Evolutionary conservation across 768 basidiomycete species (phyloP).

Genomic region (Aureoboletus auriporus): DNA sequence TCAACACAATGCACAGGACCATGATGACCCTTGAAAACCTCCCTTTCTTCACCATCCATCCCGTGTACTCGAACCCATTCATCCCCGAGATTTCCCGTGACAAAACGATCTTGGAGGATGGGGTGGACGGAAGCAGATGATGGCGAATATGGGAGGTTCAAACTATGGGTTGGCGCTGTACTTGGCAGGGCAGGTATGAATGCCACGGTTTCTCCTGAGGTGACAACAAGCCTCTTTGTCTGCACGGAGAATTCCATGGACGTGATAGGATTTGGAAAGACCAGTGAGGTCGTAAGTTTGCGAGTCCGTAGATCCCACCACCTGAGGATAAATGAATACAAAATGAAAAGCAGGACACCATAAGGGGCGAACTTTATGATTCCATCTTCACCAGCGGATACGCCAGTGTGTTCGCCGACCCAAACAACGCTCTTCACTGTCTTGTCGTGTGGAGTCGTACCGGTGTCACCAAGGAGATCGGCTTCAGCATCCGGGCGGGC

Average conservation of each 20-base stretch:
- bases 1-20: conserved; percentile 94
- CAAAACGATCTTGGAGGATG: conserved; percentile 80
- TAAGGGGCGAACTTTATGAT: conserved; percentile 64
- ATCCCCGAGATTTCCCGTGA: conserved; percentile 85
- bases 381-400: conserved; percentile 91
- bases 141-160: conserved; percentile 79
- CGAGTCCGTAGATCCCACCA: conserved; percentile 96
- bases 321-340: conserved; percentile 38
- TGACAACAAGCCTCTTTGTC: conserved; percentile 82
- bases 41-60: conserved; percentile 84
- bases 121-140: conserved; percentile 97
- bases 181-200: conserved; percentile 79
- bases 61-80: conserved; percentile 97
- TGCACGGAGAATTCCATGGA: conserved; percentile 89
- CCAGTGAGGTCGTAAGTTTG: conserved; percentile 62
- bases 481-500: conserved; percentile 83
- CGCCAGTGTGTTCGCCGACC: conserved; percentile 83
- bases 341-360: too few relatives aligned
- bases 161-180: conserved; percentile 62
- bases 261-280: conserved; percentile 77
- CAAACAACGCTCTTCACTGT: conserved; percentile 91
- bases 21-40: conserved; percentile 94
- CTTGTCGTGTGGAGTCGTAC: conserved; percentile 73
- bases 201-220: conserved; percentile 87
- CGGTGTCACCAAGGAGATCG: conserved; percentile 65